Percentiles rank a stretch among this genome's conserved stretches.
phyloP scores from a whole-genome alignment of 768 basidiomycete genomes.

The Punctularia strigosozonata region DNA sequence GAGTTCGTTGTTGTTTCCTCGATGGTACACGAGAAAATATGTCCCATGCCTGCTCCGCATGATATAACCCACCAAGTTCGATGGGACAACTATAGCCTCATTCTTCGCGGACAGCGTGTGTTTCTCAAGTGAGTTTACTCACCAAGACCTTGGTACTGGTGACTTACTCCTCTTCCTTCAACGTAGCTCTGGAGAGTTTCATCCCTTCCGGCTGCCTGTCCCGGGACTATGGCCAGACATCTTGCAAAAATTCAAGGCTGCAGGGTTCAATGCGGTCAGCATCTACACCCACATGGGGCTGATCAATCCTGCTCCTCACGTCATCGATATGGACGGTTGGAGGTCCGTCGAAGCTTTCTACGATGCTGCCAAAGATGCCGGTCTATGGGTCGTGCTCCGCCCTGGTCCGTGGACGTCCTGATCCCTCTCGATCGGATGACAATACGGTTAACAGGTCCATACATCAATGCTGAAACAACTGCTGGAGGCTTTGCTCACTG shows the following conservation, averaged over 20 bases:
- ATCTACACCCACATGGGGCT: conserved; percentile 77
- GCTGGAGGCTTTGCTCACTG: conserved; percentile 66
- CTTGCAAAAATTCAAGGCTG: conserved; percentile 70
- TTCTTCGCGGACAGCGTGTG: conserved; percentile 55
- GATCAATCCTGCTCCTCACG: conserved; percentile 61
- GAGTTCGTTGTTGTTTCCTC: too few species aligned
- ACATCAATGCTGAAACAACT: conserved; percentile 73
- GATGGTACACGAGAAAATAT: too few species aligned
- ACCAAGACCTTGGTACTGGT: background rate
- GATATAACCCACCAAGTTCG: conserved; percentile 27
- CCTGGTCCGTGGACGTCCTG: conserved; percentile 42
- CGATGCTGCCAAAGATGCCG: conserved; percentile 61
- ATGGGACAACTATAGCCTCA: conserved; percentile 65
- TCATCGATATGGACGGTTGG: conserved; percentile 63
- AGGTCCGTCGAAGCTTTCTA: conserved; percentile 60
- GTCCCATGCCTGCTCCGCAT: too few species aligned
- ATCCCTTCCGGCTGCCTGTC: conserved; percentile 71
- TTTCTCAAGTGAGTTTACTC: conserved; percentile 50
- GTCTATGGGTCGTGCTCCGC: conserved; percentile 69
- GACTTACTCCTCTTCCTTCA: background rate
- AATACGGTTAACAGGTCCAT: conserved; percentile 6
- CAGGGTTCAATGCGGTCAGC: conserved; percentile 68
- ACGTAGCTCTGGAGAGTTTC: conserved; percentile 78
- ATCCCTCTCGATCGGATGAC: background rate
- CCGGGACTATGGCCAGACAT: conserved; percentile 75